phyloP scores from a whole-genome alignment of 1,284 basidiomycete genomes.

The Phlebopus sp. region DNA sequence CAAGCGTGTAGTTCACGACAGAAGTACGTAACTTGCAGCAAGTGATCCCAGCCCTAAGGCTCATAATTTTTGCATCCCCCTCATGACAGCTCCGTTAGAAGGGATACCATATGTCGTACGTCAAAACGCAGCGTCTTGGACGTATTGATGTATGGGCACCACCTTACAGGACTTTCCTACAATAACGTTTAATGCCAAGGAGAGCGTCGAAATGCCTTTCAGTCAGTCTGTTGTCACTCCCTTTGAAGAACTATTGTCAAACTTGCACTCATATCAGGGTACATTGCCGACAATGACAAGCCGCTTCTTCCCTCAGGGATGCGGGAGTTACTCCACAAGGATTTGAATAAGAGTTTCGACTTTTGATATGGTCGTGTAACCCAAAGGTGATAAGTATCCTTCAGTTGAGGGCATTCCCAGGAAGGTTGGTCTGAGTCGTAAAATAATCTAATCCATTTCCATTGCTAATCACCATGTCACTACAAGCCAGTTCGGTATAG shows the following conservation, averaged over 20 bases:
- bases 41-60: not conserved
- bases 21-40: slow-evolving; percentile 41
- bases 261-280: slow-evolving; percentile 42
- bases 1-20: slow-evolving; percentile 82
- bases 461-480: too few species aligned
- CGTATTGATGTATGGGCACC: not conserved
- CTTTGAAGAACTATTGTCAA: not conserved
- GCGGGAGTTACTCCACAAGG: slow-evolving; percentile 79
- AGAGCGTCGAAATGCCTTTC: slow-evolving; percentile 95
- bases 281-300: slow-evolving; percentile 51
- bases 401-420: too few species aligned
- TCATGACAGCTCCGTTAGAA: slow-evolving; percentile 40
- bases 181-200: slow-evolving; percentile 76
- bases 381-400: too few species aligned
- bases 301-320: slow-evolving; percentile 89
- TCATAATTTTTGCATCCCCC: not conserved
- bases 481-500: too few species aligned
- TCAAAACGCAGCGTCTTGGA: slow-evolving; percentile 5
- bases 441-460: not conserved
- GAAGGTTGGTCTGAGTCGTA: not conserved
- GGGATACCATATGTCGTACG: slow-evolving; percentile 72
- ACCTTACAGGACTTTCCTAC: slow-evolving; percentile 74
- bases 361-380: slow-evolving; percentile 9
- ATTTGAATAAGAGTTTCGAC: slow-evolving; percentile 85
- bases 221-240: slow-evolving; percentile 56